These are phyloP conservation scores for Lagenidium sp. DNA, from an alignment of 352 stramenopile species.

Conservation along the genomic window DNA sequence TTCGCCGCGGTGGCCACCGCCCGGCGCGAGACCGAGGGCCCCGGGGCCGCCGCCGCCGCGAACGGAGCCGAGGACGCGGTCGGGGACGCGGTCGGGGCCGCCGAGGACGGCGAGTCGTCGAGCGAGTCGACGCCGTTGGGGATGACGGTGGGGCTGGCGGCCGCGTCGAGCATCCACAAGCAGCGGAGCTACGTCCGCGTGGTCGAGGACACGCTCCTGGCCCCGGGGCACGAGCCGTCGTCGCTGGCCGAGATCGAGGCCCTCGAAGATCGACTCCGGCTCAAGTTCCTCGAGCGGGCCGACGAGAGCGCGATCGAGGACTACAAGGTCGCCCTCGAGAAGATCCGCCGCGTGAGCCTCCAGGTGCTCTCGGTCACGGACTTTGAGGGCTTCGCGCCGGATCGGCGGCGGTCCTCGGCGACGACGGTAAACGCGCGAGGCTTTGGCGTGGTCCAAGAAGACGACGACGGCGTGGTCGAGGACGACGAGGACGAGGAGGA, in stretches of 20 bases:
- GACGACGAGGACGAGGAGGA: conserved; percentile 14
- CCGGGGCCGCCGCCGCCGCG: background rate
- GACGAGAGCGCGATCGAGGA: conserved; percentile 56
- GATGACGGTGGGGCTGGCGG: no score
- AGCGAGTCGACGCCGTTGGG: background rate
- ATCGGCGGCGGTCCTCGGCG: no score
- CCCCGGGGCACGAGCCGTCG: background rate
- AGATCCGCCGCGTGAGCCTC: conserved; percentile 38
- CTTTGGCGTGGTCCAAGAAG: background rate
- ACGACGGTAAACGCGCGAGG: no score
- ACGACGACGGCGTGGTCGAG: background rate
- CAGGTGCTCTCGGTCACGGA: conserved; percentile 7
- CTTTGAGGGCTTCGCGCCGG: background rate
- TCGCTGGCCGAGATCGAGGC: conserved; percentile 25
- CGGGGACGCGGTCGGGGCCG: background rate
- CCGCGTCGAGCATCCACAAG: no score
- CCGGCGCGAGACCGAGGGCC: background rate
- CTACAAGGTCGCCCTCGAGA: conserved; percentile 56
- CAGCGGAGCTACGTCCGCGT: conserved; percentile 27
- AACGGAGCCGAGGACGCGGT: background rate
- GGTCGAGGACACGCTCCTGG: conserved; percentile 23
- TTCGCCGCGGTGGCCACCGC: background rate
- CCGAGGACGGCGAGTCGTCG: conserved; percentile 3
- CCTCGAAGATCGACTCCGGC: conserved; percentile 52
- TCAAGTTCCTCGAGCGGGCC: conserved; percentile 51